phyloP scores from a whole-genome alignment of 2,329 filamentous ascomycete species.

The Colletotrichum scovillei region DNA sequence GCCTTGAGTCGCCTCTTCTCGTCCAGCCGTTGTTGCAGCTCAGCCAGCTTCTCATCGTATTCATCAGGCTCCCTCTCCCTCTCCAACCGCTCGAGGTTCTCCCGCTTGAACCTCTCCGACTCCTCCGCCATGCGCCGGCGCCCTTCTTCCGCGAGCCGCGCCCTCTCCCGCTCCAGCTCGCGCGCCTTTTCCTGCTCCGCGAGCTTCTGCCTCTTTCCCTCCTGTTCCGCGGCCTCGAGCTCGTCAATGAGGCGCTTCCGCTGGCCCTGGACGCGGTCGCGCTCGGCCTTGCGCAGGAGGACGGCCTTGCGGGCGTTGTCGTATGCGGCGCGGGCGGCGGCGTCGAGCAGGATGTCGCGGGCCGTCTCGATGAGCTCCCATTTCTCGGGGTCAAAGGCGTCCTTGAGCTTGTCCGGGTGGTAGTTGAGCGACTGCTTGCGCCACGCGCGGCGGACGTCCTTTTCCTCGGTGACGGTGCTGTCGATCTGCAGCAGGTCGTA shows the following conservation, averaged over 20 bases:
- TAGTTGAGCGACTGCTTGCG: constrained; percentile 87
- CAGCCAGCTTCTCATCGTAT: constrained; percentile 37
- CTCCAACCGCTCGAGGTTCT: constrained; percentile 40
- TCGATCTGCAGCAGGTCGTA: constrained; percentile 80
- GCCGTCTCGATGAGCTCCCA: constrained; percentile 90
- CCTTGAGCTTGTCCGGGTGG: constrained; percentile 91
- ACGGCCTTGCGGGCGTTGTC: constrained; percentile 80
- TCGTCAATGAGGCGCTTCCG: constrained; percentile 86
- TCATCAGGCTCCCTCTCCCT: constrained; percentile 49
- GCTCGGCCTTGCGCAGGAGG: constrained; percentile 75
- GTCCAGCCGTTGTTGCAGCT: constrained; percentile 41
- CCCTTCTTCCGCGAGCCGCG: constrained; percentile 47
- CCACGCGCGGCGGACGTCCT: constrained; percentile 87
- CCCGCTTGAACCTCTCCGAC: constrained; percentile 53
- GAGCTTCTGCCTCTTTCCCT: constrained; percentile 69
- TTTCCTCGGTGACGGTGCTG: constrained; percentile 67
- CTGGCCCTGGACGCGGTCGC: constrained; percentile 78
- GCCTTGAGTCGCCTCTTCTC: constrained; percentile 52
- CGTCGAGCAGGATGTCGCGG: constrained; percentile 83
- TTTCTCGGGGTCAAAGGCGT: constrained; percentile 78
- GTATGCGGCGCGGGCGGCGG: constrained; percentile 79
- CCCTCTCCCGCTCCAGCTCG: constrained; percentile 52
- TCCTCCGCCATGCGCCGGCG: constrained; percentile 51
- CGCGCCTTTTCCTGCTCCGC: constrained; percentile 51
- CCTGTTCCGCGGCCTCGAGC: constrained; percentile 80